Evolutionary conservation across 2,329 filamentous ascomycete species (phyloP), one percentile per base, ranked within the genome.

Genomic region (Juglanconis juglandina): DNA sequence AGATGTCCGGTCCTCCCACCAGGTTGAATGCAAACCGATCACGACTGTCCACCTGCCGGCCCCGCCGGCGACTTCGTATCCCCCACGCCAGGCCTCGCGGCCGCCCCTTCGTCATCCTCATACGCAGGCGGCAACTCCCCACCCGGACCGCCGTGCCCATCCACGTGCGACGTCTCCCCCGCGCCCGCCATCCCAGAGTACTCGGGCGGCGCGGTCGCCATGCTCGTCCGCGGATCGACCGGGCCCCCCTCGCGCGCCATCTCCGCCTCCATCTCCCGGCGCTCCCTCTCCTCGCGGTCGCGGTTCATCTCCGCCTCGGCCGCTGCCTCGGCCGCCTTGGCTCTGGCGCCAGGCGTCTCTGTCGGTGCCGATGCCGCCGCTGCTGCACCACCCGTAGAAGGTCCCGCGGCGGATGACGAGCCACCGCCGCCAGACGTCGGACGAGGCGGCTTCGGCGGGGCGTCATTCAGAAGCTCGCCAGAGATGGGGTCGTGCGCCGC

Each of bases 91-190:
- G 64, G 59, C 10, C 55, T 60, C 10, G 60, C 57, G 13, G 60
- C 57, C 10, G 60, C 58, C 14, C 59, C 58, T 1, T 64, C 64
- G 3, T 68, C 64, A 24, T 70, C 68, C 0, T 61, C 68, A 59
- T 73, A 73, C 2, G 70, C 71, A 14, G 71, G 71, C 39, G 69
- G 72, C 37, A 65, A 44, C 13, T 69, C 70, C 2, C 62, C 63
- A 2, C 13, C 37, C 44, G 44, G 14, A 47, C 24, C 49, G 17
- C 49, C 49, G 13, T 39, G n/a, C n/a, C 47, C 59, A 10, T 34
- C 50, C 5, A 50, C 59, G 2, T 39, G 55, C 17, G 51, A 39
- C 56, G 48, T 24, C 35, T 62, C 60, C 3, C 39, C 47, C 2
- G 53, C 53, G 33, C 53, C 58, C 4, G 52, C 60, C 52, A 35